These are phyloP conservation scores for Coemansia guatemalensis DNA, from an alignment of 192 early-diverging fungal species.

Conservation along the genomic window DNA sequence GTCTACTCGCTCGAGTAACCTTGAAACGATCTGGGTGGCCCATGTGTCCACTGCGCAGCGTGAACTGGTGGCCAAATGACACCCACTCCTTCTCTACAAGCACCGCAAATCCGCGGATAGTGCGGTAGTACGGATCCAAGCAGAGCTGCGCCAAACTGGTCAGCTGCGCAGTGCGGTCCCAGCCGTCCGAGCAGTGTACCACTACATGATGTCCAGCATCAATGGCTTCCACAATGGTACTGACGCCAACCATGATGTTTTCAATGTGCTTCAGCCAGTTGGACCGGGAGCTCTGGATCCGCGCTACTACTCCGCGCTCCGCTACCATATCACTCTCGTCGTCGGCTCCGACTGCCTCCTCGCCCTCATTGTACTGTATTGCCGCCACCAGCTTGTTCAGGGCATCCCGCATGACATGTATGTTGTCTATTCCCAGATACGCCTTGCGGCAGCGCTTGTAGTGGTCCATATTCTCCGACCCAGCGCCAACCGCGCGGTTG, in stretches of 20 bases:
- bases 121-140: slow-evolving; percentile 95
- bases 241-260: slow-evolving; percentile 76
- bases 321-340: neutral
- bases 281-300: slow-evolving; percentile 61
- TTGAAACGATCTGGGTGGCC: slow-evolving; percentile 70
- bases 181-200: slow-evolving; percentile 98
- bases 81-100: slow-evolving; percentile 98
- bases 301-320: slow-evolving; percentile 49
- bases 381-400: slow-evolving; percentile 75
- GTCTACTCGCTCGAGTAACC: slow-evolving; percentile 30
- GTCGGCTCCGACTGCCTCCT: neutral
- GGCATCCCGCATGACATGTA: slow-evolving; percentile 95
- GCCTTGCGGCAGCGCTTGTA: slow-evolving; percentile 85
- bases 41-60: slow-evolving; percentile 88
- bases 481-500: slow-evolving; percentile 89
- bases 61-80: slow-evolving; percentile 96
- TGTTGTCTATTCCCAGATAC: slow-evolving; percentile 95
- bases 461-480: slow-evolving; percentile 92
- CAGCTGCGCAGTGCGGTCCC: slow-evolving; percentile 97
- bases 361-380: slow-evolving; percentile 9
- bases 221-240: slow-evolving; percentile 77
- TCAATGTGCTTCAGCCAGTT: slow-evolving; percentile 89
- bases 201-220: slow-evolving; percentile 77
- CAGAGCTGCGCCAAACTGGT: slow-evolving; percentile 86
- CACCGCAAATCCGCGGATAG: slow-evolving; percentile 85